Evolutionary conservation across 345 rosid species (phyloP).

Genomic region (Linum tenue): DNA sequence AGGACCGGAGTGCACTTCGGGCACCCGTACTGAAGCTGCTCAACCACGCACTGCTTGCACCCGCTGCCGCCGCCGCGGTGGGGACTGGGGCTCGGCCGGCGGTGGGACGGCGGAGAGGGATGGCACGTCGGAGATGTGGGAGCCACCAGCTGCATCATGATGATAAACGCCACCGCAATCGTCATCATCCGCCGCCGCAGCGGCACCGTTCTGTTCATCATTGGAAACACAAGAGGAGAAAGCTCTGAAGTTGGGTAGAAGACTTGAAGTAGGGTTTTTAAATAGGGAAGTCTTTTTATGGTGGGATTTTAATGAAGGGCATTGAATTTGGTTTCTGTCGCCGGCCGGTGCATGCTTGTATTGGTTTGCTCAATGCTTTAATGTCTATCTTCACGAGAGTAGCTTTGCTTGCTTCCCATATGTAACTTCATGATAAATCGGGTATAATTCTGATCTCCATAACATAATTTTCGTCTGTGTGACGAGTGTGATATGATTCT

Average conservation of each 20-base stretch:
- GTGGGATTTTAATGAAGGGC: background rate
- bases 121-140: background rate
- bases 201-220: constrained; percentile 2
- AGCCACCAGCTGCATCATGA: constrained; percentile 7
- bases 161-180: constrained; percentile 7
- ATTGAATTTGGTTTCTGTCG: no score
- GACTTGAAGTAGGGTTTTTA: constrained; percentile 3
- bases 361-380: background rate
- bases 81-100: background rate
- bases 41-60: constrained; percentile 45
- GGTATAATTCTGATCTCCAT: no score
- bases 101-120: constrained; percentile 17
- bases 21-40: constrained; percentile 45
- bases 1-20: constrained; percentile 51
- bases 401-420: no score
- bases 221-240: background rate
- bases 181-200: background rate
- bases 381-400: background rate
- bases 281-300: background rate
- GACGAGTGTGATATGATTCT: no score
- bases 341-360: background rate
- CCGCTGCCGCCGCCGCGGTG: constrained; percentile 9
- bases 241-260: background rate
- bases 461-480: no score
- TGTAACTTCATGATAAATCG: no score